Percentiles rank a stretch among this genome's conserved stretches.
Evolutionary conservation across 2,329 filamentous ascomycete species (phyloP).

Genomic region (Harringtonia lauricola): DNA sequence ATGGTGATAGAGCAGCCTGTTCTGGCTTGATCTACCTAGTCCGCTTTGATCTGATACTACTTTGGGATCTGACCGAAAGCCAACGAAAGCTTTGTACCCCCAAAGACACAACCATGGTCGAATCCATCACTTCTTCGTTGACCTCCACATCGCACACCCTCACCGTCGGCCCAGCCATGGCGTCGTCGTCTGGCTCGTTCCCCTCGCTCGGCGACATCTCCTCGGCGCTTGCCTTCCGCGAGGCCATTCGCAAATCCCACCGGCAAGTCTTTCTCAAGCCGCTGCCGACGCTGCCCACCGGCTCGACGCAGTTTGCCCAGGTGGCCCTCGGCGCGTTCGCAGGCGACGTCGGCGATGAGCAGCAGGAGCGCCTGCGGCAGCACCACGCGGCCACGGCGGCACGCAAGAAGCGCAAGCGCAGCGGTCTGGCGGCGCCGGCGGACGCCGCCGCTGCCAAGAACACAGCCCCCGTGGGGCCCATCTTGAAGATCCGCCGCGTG

Average conservation of each 20-base stretch:
- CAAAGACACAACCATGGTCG: slow-evolving; percentile 15
- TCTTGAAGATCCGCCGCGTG: slow-evolving; percentile 70
- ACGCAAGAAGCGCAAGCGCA: slow-evolving; percentile 66
- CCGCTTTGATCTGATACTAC: too few relatives aligned
- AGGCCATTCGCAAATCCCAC: slow-evolving; percentile 46
- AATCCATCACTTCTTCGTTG: slow-evolving; percentile 42
- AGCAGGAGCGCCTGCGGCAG: slow-evolving; percentile 51
- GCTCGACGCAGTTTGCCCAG: slow-evolving; percentile 68
- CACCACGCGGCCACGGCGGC: slow-evolving; percentile 27
- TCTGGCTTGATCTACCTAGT: too few relatives aligned
- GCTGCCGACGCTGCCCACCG: slow-evolving; percentile 50
- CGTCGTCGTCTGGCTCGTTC: slow-evolving; percentile 19
- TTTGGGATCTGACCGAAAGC: neutral
- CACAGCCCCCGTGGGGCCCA: slow-evolving; percentile 44
- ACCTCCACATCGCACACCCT: slow-evolving; percentile 54
- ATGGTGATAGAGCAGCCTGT: too few relatives aligned
- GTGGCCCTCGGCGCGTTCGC: slow-evolving; percentile 70
- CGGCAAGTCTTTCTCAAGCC: slow-evolving; percentile 74
- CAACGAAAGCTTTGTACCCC: neutral
- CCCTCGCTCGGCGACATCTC: slow-evolving; percentile 16
- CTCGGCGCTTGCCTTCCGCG: slow-evolving; percentile 32
- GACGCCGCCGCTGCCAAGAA: slow-evolving; percentile 48
- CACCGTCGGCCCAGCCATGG: slow-evolving; percentile 9
- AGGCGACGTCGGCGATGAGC: slow-evolving; percentile 59
- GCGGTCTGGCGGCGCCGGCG: slow-evolving; percentile 29